Evolutionary conservation across 257 asterid genomes (phyloP), one percentile per base, ranked within the genome.

Genomic region (Osmanthus fragrans): DNA sequence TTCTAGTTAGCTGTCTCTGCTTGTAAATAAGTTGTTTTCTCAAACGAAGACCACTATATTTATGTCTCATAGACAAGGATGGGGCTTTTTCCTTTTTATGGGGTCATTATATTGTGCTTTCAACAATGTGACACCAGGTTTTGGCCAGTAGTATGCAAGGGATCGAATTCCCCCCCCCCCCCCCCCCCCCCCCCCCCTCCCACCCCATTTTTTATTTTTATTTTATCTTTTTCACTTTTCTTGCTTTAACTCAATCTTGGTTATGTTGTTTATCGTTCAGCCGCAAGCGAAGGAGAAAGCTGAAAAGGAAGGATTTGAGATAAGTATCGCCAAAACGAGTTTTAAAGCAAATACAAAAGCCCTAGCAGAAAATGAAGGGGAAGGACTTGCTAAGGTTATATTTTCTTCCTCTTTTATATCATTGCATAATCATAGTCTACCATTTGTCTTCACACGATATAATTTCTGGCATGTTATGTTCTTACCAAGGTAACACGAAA

Each of bases 221-320:
- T 30, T 30, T 25, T 42, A 4, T 42, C 3, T 12, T 13, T 13
- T 42, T 51, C 63, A 18, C 7, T 51, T 51, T 54, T 54, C 10
- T 54, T 16, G 10, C 7, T 54, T 54, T 5, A 56, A 56, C 8
- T 15, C 65, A 56, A 29, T 51, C 65, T 0, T 15, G 21, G 27
- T 23, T 64, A 29, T 32, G n/a, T 34, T 33, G 39, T 34, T 68
- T 66, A 49, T 34, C 70, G 33, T 27, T 74, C 78, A 92, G 98
- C 98, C 98, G 80, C 98, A 92, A 88, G 98, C 98, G 40, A 92
- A 93, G 81, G 97, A 93, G 84, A 93, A 89, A 73, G 96, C 96
- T 71, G 89, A 84, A 86, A 90, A 88, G 88, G 98, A 90, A 84
- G 97, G 98, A 73, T 93, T 93, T 85, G 96, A 92, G 86, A 25